These are phyloP conservation scores for Plectranthus barbatus DNA, from an alignment of 257 asterid species.

Conservation along the genomic window DNA sequence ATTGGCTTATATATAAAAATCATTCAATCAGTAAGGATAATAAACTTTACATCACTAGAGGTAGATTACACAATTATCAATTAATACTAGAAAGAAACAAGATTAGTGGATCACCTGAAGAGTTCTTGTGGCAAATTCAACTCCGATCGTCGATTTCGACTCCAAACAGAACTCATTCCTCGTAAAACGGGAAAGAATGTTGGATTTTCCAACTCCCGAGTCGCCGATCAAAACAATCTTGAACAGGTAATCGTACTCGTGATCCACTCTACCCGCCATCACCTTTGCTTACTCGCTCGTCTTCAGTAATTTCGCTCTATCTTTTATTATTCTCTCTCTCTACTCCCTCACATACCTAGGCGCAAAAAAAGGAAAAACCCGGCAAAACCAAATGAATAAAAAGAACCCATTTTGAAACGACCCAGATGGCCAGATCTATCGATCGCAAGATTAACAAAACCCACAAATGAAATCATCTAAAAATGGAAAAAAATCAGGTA, in stretches of 20 bases:
- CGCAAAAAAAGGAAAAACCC: neutral
- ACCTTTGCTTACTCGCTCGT: neutral
- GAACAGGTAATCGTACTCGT: constrained; percentile 32
- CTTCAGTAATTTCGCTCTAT: neutral
- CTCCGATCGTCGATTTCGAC: constrained; percentile 35
- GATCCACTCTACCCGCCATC: constrained; percentile 36
- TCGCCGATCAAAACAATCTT: constrained; percentile 33
- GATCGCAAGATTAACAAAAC: constrained; percentile 6
- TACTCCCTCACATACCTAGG: constrained; percentile 28
- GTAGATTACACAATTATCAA: neutral
- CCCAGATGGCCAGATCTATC: constrained; percentile 27
- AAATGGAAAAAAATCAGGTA: neutral
- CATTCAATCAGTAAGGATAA: neutral
- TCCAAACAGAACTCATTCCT: constrained; percentile 34
- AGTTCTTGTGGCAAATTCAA: constrained; percentile 32
- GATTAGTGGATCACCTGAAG: constrained; percentile 19
- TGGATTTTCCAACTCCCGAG: constrained; percentile 33
- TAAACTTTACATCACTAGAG: neutral
- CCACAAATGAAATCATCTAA: neutral
- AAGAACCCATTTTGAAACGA: neutral
- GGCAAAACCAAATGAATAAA: neutral
- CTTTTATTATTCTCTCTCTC: neutral
- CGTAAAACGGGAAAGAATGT: constrained; percentile 33
- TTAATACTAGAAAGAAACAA: neutral
- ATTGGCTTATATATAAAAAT: neutral